Conservation (phyloP, 2,329 filamentous ascomycete species). For the Dactylellina haptotyla region DNA sequence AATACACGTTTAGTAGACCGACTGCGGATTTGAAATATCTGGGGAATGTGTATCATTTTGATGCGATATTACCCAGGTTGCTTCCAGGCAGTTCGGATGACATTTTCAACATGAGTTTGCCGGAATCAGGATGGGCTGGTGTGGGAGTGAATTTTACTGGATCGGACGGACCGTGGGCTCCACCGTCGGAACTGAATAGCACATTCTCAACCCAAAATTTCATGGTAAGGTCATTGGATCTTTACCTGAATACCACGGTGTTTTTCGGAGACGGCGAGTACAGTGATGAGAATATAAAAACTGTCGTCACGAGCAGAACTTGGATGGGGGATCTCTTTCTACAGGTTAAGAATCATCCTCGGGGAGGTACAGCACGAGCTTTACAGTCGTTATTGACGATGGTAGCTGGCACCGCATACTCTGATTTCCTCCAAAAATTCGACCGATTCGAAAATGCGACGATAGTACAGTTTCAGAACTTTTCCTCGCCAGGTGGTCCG, state of each 20-base stretch:
- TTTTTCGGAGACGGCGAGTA: neutral
- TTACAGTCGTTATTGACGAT: conserved; percentile 11
- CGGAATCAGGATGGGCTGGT: neutral
- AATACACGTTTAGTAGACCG: neutral
- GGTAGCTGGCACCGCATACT: conserved; percentile 5
- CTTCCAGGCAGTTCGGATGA: neutral
- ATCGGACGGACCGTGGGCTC: neutral
- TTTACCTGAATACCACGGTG: neutral
- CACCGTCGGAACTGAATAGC: neutral
- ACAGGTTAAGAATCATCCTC: neutral
- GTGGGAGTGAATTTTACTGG: neutral
- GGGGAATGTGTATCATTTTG: neutral
- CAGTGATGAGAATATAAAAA: neutral
- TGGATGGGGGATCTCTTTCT: neutral
- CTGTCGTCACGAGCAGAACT: too few relatives aligned
- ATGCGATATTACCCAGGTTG: neutral
- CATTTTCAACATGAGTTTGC: neutral
- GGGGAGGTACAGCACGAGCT: neutral
- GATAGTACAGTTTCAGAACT: conserved; percentile 7
- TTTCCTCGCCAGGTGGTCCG: conserved; percentile 19
- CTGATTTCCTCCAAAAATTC: neutral
- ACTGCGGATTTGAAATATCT: neutral
- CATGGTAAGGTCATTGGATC: neutral
- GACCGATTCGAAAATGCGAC: conserved; percentile 4
- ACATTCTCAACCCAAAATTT: neutral